phyloP scores from a whole-genome alignment of 164 flowering plant genomes.

The Magnolia kwangsiensis region DNA sequence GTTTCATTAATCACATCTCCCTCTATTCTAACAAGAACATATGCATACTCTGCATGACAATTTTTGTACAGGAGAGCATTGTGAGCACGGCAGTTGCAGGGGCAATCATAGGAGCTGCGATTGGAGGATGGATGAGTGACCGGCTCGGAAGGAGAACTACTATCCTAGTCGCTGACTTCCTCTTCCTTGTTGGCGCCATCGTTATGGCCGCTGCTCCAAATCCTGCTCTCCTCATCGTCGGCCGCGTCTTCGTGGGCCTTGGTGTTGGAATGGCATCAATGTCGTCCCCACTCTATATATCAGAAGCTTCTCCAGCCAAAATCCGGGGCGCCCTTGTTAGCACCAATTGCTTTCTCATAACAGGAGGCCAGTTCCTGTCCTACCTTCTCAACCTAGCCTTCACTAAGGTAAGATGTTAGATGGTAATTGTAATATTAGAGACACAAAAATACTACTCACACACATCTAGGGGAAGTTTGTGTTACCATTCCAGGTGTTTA shows the following conservation, averaged over 20 bases:
- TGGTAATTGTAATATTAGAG: neutral
- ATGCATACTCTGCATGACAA: neutral
- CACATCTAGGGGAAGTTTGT: too few species aligned
- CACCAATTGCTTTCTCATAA: constrained; percentile 61
- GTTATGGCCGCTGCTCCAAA: constrained; percentile 55
- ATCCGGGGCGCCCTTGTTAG: constrained; percentile 66
- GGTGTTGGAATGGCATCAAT: constrained; percentile 77
- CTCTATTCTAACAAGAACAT: neutral
- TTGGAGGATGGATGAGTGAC: constrained; percentile 65
- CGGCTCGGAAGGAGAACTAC: constrained; percentile 41
- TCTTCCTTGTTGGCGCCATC: constrained; percentile 58
- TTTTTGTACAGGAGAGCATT: constrained; percentile 44
- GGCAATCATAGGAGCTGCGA: constrained; percentile 68
- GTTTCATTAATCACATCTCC: too few species aligned
- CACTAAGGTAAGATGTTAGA: constrained; percentile 35
- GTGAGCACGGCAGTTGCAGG: constrained; percentile 74
- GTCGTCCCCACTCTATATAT: constrained; percentile 66
- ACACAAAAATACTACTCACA: too few species aligned
- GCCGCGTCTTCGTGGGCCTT: constrained; percentile 41
- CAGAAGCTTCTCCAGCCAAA: constrained; percentile 61
- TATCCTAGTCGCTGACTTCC: constrained; percentile 50
- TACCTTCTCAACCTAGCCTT: constrained; percentile 66
- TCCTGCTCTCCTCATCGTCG: constrained; percentile 19
- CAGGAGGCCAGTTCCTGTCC: constrained; percentile 78
- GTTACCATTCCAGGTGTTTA: too few species aligned